Conservation (phyloP, 345 rosid species). For the Mallotus nudiflorus region DNA sequence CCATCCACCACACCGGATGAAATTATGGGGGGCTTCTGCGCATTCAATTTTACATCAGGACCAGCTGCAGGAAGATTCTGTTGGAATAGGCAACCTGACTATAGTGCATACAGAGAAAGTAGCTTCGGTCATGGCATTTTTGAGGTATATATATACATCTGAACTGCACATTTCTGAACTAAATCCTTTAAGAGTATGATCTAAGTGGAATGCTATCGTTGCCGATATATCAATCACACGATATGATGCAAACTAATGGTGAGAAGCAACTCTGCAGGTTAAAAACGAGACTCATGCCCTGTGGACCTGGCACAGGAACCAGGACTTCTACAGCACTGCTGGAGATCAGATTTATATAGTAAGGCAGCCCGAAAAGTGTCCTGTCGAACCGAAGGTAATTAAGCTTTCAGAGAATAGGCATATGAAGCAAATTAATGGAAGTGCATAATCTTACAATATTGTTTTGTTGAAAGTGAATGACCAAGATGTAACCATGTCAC, state of each 20-base stretch:
- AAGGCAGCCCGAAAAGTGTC: slow-evolving; percentile 68
- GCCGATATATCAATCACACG: too few species aligned
- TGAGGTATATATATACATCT: slow-evolving; percentile 69
- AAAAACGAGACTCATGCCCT: slow-evolving; percentile 82
- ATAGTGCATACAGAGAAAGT: slow-evolving; percentile 85
- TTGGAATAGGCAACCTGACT: slow-evolving; percentile 91
- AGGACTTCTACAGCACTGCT: slow-evolving; percentile 45
- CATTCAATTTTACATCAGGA: slow-evolving; percentile 73
- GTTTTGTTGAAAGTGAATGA: background rate
- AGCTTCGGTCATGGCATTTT: slow-evolving; percentile 94
- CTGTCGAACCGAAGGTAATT: slow-evolving; percentile 31
- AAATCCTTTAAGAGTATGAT: too few species aligned
- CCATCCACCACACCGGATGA: slow-evolving; percentile 56
- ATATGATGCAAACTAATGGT: background rate
- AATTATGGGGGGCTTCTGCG: slow-evolving; percentile 65
- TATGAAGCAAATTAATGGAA: background rate
- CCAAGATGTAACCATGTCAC: too few species aligned
- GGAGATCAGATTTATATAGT: slow-evolving; percentile 91
- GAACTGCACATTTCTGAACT: too few species aligned
- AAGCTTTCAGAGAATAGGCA: background rate
- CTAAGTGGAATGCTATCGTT: too few species aligned
- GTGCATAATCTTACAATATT: too few species aligned
- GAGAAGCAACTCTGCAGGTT: slow-evolving; percentile 43
- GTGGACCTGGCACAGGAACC: slow-evolving; percentile 93
- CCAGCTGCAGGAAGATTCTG: slow-evolving; percentile 72